Conservation (phyloP, 345 rosid species). For the Eucalyptus pauciflora region DNA sequence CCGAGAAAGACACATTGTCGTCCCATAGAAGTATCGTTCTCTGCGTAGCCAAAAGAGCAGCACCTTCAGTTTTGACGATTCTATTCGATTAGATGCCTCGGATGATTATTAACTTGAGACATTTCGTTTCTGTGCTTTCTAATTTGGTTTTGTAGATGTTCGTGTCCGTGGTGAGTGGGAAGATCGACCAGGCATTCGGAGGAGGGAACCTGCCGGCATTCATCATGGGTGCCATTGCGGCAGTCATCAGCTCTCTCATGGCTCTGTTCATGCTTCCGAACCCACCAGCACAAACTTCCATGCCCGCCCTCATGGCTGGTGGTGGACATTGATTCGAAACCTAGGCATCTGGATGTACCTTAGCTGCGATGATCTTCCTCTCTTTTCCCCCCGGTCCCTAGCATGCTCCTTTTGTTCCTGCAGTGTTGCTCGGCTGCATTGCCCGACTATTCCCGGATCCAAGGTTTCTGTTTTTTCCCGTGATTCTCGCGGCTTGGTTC, state of each 20-base stretch:
- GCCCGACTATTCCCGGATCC: not conserved
- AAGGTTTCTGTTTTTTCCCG: not conserved
- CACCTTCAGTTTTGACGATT: not conserved
- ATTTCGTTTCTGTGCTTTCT: not conserved
- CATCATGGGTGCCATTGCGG: slow-evolving; percentile 54
- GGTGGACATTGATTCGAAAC: not conserved
- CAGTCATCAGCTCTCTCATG: slow-evolving; percentile 40
- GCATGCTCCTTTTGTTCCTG: not conserved
- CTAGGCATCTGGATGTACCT: not conserved
- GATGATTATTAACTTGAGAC: not conserved
- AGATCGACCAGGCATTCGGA: slow-evolving; percentile 59
- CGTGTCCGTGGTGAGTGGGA: slow-evolving; percentile 59
- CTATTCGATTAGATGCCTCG: not conserved
- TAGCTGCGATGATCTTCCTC: not conserved
- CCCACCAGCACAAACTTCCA: slow-evolving; percentile 21
- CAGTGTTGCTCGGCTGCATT: not conserved
- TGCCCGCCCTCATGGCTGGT: not conserved
- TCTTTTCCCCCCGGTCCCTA: not conserved
- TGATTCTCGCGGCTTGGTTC: not conserved
- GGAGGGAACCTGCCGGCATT: slow-evolving; percentile 88
- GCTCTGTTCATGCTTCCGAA: slow-evolving; percentile 64
- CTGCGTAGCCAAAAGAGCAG: not conserved
- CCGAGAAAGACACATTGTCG: not conserved
- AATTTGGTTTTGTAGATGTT: slow-evolving; percentile 32
- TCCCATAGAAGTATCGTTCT: not conserved